Evolutionary conservation across 2,329 filamentous ascomycete species (phyloP), one percentile per base, ranked within the genome.

Genomic region (Botrytis hyacinthi): DNA sequence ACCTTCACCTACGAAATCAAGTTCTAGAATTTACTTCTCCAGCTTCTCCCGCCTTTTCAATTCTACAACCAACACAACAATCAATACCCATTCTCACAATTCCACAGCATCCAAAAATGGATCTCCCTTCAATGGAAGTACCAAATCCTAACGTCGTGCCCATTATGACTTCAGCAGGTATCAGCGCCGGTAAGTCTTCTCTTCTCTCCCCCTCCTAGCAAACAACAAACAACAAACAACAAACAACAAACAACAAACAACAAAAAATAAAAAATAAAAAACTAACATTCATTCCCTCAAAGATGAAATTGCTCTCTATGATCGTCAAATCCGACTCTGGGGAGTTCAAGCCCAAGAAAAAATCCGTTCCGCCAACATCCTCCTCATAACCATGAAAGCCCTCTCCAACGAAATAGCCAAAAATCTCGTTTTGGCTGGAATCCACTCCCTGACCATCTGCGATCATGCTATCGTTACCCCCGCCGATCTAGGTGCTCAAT

Each of bases 281-380:
- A 10, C 48, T 67, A 68, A 72, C 29, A 46, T 16, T 37, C 22
- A 12, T 18, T 18, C 26, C 42, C 6, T 10, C 35, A 32, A 48
- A 93, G 96, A 98, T 83, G 96, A 99, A 81, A 97, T 98, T 80
- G 96, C 95, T 22, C 90, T 98, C 9, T 99, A 99, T 82, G 96
- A 99, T 84, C 91, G 96, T 68, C 96, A 99, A 82, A 98, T 99
- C 80, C 92, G 96, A 71, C 90, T 99, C 44, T 99, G 96, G 96
- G 96, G 96, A 61, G 93, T 98, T 80, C 91, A 96, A 79, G 96
- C 96, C 10, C 96, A 99, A 82, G 92, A 97, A 81, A 94, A 92
- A 81, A 94, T 99, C 73, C 93, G 95, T 78, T 92, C 89, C 74
- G 94, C 96, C 74, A 94, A 94, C 80, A 92, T 99, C 78, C 90